Evolutionary conservation across 495 filamentous ascomycete species (phyloP).

Genomic region (Venustampulla echinocandica): DNA sequence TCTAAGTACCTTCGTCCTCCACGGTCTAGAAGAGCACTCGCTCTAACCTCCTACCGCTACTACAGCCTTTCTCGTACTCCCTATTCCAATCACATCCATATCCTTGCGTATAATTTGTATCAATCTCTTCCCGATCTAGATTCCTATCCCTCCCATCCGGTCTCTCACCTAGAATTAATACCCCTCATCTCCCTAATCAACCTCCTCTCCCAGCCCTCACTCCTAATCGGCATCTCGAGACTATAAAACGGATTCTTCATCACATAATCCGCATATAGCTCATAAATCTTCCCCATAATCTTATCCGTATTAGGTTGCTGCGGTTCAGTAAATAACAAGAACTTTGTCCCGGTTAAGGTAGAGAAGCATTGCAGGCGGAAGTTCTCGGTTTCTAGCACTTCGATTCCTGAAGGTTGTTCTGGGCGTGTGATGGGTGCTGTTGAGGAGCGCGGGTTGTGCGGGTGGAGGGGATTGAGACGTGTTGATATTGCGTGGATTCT

Average conservation of each 20-base stretch:
- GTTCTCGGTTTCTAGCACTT: slow-evolving; percentile 81
- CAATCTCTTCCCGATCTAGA: background rate
- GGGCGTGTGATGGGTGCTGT: slow-evolving; percentile 35
- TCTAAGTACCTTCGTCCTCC: too few relatives aligned
- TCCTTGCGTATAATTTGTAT: background rate
- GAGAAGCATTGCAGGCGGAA: slow-evolving; percentile 95
- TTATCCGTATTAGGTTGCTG: slow-evolving; percentile 79
- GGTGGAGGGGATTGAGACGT: slow-evolving; percentile 57
- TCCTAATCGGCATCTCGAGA: slow-evolving; percentile 92
- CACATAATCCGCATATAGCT: slow-evolving; percentile 92
- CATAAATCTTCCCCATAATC: slow-evolving; percentile 76
- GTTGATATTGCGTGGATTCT: slow-evolving; percentile 89
- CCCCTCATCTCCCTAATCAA: slow-evolving; percentile 63
- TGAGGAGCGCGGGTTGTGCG: slow-evolving; percentile 9
- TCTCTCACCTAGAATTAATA: slow-evolving; percentile 35
- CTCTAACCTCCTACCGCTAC: too few relatives aligned
- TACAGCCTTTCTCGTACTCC: background rate
- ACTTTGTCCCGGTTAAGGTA: slow-evolving; percentile 89
- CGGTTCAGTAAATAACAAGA: slow-evolving; percentile 90
- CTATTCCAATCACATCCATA: background rate
- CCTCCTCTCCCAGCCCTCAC: slow-evolving; percentile 87
- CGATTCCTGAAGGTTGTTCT: slow-evolving; percentile 61
- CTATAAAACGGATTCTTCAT: slow-evolving; percentile 99
- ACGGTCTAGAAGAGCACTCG: too few relatives aligned
- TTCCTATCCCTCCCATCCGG: background rate